Percentiles rank a stretch among this genome's conserved stretches.
Evolutionary conservation across 2,329 filamentous ascomycete species (phyloP).

Genomic region (Talaromyces piceae): DNA sequence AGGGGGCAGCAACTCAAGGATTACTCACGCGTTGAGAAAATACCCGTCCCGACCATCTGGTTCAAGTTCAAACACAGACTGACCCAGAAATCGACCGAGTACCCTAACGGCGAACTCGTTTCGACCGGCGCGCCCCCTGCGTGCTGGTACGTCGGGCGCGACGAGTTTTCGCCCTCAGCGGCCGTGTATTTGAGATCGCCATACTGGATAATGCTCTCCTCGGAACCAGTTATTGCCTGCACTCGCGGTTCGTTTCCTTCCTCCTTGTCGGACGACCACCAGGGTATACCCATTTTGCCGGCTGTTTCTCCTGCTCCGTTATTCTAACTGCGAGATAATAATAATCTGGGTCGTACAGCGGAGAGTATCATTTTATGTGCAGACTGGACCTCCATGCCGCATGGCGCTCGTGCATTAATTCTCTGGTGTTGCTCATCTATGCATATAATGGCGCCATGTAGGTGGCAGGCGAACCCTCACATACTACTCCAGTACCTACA

Average conservation of each 20-base stretch:
- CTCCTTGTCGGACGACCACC: slow-evolving; percentile 8
- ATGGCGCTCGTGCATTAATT: not conserved
- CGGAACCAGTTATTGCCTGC: not conserved
- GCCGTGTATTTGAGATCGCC: slow-evolving; percentile 8
- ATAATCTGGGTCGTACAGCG: no score
- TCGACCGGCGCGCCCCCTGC: slow-evolving; percentile 57
- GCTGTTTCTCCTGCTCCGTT: no score
- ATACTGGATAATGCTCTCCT: slow-evolving; percentile 7
- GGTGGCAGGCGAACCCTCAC: not conserved
- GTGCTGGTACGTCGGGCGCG: slow-evolving; percentile 39
- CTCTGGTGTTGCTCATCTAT: slow-evolving; percentile 8
- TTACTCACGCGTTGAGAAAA: slow-evolving; percentile 56
- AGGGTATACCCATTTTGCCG: slow-evolving; percentile 2
- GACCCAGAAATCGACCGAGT: slow-evolving; percentile 49
- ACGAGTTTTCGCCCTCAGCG: slow-evolving; percentile 8
- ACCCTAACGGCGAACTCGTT: slow-evolving; percentile 51
- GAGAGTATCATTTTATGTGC: no score
- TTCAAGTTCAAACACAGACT: slow-evolving; percentile 56
- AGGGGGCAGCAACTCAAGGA: not conserved
- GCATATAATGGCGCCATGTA: slow-evolving; percentile 8
- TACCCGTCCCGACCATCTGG: slow-evolving; percentile 57
- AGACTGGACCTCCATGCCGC: not conserved
- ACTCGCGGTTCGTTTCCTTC: slow-evolving; percentile 3
- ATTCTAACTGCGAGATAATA: no score
- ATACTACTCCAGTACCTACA: no score